Percentiles rank a stretch among this genome's conserved stretches.
Evolutionary conservation across 768 basidiomycete genomes (phyloP).

Genomic region (Tricholoma hemisulphureum): DNA sequence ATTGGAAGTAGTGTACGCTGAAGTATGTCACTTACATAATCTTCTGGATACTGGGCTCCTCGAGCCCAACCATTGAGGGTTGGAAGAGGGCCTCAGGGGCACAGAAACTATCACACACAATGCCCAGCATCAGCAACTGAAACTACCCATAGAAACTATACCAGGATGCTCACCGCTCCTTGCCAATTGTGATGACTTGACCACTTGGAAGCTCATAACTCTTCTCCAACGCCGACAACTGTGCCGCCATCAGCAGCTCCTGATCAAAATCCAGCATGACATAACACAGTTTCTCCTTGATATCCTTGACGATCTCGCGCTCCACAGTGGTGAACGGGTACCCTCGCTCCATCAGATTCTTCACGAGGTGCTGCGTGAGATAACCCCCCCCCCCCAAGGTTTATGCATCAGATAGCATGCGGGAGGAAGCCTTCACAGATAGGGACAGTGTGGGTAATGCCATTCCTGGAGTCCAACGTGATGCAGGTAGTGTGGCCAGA

Average conservation of each 20-base stretch:
- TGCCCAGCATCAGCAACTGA: conserved; percentile 39
- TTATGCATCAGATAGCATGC: conserved; percentile 89
- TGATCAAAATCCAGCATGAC: conserved; percentile 94
- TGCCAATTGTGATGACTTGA: conserved; percentile 93
- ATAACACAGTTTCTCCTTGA: conserved; percentile 97
- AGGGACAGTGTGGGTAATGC: conserved; percentile 93
- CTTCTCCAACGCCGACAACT: conserved; percentile 90
- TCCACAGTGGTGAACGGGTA: conserved; percentile 94
- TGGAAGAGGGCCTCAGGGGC: conserved; percentile 94
- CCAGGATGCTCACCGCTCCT: conserved; percentile 74
- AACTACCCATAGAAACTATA: conserved; percentile 26
- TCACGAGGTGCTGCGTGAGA: conserved; percentile 79
- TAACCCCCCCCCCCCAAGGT: conserved; percentile 92
- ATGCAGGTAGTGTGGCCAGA: conserved; percentile 94
- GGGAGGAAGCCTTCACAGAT: conserved; percentile 96
- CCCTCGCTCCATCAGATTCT: conserved; percentile 85
- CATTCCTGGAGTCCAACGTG: conserved; percentile 94
- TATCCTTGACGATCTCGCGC: conserved; percentile 92
- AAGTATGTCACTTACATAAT: conserved; percentile 51
- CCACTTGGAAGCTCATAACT: conserved; percentile 90
- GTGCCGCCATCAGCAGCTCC: conserved; percentile 86
- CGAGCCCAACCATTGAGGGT: conserved; percentile 84
- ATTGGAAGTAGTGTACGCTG: conserved; percentile 2
- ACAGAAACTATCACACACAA: conserved; percentile 66
- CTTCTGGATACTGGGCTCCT: conserved; percentile 90